phyloP scores from a whole-genome alignment of 805 yeast genomes.

The Pichia scutulata region DNA sequence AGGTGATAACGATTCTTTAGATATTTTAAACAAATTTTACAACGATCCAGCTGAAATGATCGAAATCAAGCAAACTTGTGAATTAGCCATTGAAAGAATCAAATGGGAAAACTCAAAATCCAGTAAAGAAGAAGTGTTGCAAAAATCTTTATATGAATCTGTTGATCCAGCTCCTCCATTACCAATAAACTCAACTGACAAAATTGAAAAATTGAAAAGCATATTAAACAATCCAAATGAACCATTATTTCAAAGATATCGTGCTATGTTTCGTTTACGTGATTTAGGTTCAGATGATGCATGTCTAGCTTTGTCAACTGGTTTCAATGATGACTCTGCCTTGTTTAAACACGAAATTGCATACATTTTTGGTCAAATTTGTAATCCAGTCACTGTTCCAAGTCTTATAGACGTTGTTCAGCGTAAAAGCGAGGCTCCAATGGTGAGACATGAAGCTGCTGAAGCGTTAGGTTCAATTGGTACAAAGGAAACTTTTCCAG shows the following conservation, averaged over 20 bases:
- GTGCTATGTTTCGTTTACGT: constrained; percentile 97
- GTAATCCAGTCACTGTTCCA: constrained; percentile 90
- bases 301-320: constrained; percentile 82
- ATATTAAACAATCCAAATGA: constrained; percentile 68
- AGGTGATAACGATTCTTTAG: constrained; percentile 70
- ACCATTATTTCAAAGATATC: constrained; percentile 87
- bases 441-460: constrained; percentile 99
- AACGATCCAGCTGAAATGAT: constrained; percentile 62
- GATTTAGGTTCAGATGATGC: constrained; percentile 94
- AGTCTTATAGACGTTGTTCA: constrained; percentile 74
- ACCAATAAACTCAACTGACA: constrained; percentile 47
- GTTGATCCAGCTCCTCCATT: constrained; percentile 99
- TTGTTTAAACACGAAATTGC: constrained; percentile 97
- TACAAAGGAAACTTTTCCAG: constrained; percentile 89
- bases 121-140: constrained; percentile 61
- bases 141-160: constrained; percentile 70
- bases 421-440: constrained; percentile 78
- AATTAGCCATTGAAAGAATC: constrained; percentile 90
- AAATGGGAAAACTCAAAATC: constrained; percentile 78
- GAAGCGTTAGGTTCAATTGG: constrained; percentile 98
- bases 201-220: constrained; percentile 55
- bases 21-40: constrained; percentile 53
- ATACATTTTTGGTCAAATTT: constrained; percentile 94
- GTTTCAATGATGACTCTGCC: constrained; percentile 86
- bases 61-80: constrained; percentile 96